Evolutionary conservation across 2,329 filamentous ascomycete species (phyloP), one percentile per base, ranked within the genome.

Genomic region (Pestalotiopsis fici): DNA sequence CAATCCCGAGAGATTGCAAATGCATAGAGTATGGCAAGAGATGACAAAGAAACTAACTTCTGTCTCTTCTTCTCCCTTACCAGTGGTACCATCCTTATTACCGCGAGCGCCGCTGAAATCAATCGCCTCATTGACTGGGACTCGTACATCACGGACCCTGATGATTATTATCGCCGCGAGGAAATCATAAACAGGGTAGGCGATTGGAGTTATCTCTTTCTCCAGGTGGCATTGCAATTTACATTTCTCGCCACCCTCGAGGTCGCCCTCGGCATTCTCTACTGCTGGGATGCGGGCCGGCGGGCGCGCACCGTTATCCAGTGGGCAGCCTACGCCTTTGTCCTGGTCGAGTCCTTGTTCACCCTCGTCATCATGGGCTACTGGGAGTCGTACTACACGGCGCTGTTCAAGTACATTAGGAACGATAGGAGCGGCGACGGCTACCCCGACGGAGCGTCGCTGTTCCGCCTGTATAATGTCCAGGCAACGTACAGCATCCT

Each of bases 201-300:
- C 6, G 54, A 59, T 7, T 65, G 18, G 21, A 50, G 27, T 7
- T 43, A 35, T 18, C 39, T 59, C 54, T 59, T 59, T 28, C 15
- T 23, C 21, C 18, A 43, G 11, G 4, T 65, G 37, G n/a, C 50
- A 18, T 21, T 1, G 7, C 15, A 43, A 11, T 39, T 47, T 28
- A 27, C 35, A 15, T 59, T 59, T n/a, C 18, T 43, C 1, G 25
- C 50, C 5, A 15, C 59, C 9, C 25, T 43, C 64, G 55, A 59
- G 23, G 21, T 65, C 28, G 64, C 5, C 54, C 54, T 59, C 15
- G 64, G 64, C 13, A 59, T 65, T 7, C 50, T 65, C 13, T 47
- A 43, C 35, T 65, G 27, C 25, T 65, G 64, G 64, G 31, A 47
- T 23, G 28, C 15, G 3, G 27, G 35, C 6, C 50, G 21, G 25